Conservation (phyloP, 768 basidiomycete species). For the Pulveroboletus sp. region DNA sequence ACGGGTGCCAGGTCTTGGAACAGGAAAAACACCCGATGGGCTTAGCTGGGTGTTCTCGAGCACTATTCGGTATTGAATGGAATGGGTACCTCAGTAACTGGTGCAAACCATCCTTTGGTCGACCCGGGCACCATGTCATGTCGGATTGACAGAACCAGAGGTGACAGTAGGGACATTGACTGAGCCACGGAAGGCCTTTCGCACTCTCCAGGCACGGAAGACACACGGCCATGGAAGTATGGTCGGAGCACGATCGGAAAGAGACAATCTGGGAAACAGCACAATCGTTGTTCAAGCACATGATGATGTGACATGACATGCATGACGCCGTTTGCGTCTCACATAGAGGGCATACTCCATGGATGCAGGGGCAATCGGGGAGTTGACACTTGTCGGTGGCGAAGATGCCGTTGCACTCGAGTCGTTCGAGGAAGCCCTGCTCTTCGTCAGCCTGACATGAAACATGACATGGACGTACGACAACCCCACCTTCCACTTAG, state of each 20-base stretch:
- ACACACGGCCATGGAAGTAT: conserved; percentile 7
- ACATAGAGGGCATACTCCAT: conserved; percentile 14
- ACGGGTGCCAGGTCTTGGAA: not conserved
- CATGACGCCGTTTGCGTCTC: conserved; percentile 4
- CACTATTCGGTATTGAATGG: not conserved
- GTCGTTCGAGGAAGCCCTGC: conserved; percentile 17
- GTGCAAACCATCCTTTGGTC: conserved; percentile 7
- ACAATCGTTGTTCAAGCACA: conserved; percentile 19
- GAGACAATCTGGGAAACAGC: conserved; percentile 13
- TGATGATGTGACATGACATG: conserved; percentile 5
- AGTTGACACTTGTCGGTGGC: not conserved
- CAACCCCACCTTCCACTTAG: conserved; percentile 12
- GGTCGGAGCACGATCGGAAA: conserved; percentile 16
- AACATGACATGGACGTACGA: not conserved
- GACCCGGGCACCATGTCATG: conserved; percentile 21
- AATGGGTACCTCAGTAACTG: not conserved
- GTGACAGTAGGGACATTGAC: conserved; percentile 18
- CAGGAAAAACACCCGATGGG: conserved; percentile 15
- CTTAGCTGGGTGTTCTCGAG: conserved; percentile 11
- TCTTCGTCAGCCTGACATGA: not conserved
- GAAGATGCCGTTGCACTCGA: conserved; percentile 7
- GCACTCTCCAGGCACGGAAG: conserved; percentile 6
- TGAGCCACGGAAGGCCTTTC: conserved; percentile 2
- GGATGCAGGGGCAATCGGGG: not conserved
- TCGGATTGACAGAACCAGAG: conserved; percentile 22